These are phyloP conservation scores for Rhizopus arrhizus DNA, from an alignment of 371 early-diverging fungal species.

Conservation along the genomic window DNA sequence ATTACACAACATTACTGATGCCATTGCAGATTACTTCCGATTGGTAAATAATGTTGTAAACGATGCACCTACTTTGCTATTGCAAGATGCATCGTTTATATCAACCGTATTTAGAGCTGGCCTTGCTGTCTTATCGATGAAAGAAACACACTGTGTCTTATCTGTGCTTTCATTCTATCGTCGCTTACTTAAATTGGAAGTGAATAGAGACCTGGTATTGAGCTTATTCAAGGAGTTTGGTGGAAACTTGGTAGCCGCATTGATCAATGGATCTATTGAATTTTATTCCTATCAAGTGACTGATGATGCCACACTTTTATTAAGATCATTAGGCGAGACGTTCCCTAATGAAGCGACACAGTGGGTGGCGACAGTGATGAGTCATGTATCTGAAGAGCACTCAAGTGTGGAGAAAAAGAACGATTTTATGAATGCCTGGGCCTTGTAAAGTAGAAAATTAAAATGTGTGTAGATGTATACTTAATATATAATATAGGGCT, in stretches of 20 bases:
- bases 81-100: conserved; percentile 37
- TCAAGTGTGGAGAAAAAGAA: conserved; percentile 51
- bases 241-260: conserved; percentile 29
- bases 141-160: conserved; percentile 63
- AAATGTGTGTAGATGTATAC: neutral
- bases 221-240: conserved; percentile 45
- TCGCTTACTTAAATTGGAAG: conserved; percentile 24
- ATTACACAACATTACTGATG: conserved; percentile 67
- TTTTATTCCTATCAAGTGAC: conserved; percentile 22
- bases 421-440: conserved; percentile 50
- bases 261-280: conserved; percentile 57
- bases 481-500: conserved; percentile 24
- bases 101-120: conserved; percentile 66
- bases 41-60: conserved; percentile 59
- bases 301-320: conserved; percentile 46
- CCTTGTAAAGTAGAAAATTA: conserved; percentile 36
- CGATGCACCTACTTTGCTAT: conserved; percentile 56
- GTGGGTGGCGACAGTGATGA: conserved; percentile 48
- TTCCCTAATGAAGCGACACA: conserved; percentile 40
- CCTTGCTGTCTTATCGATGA: conserved; percentile 60
- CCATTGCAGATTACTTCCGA: conserved; percentile 73
- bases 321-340: conserved; percentile 47
- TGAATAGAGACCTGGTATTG: conserved; percentile 15
- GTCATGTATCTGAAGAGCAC: conserved; percentile 49
- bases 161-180: conserved; percentile 60